Conservation (phyloP, 2,329 filamentous ascomycete genomes). For the Septoria petroselini region DNA sequence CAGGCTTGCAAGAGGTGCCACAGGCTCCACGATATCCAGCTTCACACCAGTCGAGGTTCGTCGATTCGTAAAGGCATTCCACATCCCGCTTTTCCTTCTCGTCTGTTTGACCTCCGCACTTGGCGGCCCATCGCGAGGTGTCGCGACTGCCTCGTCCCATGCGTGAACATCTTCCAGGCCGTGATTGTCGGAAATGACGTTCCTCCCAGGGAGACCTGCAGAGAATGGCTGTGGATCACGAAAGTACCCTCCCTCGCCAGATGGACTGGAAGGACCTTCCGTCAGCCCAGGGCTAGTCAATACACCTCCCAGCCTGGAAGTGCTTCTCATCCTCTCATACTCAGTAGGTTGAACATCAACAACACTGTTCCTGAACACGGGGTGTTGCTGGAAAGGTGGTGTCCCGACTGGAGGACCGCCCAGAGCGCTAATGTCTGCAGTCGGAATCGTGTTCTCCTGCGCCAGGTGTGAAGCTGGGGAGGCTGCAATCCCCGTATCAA, state of each 20-base stretch:
- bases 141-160: slow-evolving; percentile 4
- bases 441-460: not conserved
- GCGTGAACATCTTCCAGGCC: slow-evolving; percentile 17
- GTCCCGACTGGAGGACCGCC: slow-evolving; percentile 27
- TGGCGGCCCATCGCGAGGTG: not conserved
- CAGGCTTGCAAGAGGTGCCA: slow-evolving; percentile 9
- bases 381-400: slow-evolving; percentile 31
- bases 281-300: slow-evolving; percentile 4
- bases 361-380: slow-evolving; percentile 22
- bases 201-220: not conserved
- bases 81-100: slow-evolving; percentile 26
- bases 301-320: slow-evolving; percentile 12
- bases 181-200: slow-evolving; percentile 21
- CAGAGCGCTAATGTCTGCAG: slow-evolving; percentile 27
- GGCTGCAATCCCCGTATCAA: slow-evolving; percentile 12
- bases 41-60: slow-evolving; percentile 2
- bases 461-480: not conserved
- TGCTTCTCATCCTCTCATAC: slow-evolving; percentile 28
- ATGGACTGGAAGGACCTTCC: not conserved
- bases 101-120: slow-evolving; percentile 17
- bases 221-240: slow-evolving; percentile 7
- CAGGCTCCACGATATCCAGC: not conserved
- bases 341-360: slow-evolving; percentile 23
- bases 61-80: slow-evolving; percentile 24
- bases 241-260: slow-evolving; percentile 26